Percentiles rank a stretch among this genome's conserved stretches.
These are phyloP conservation scores for Lachnellula cervina DNA, from an alignment of 2,329 filamentous ascomycete species.

Conservation along the genomic window DNA sequence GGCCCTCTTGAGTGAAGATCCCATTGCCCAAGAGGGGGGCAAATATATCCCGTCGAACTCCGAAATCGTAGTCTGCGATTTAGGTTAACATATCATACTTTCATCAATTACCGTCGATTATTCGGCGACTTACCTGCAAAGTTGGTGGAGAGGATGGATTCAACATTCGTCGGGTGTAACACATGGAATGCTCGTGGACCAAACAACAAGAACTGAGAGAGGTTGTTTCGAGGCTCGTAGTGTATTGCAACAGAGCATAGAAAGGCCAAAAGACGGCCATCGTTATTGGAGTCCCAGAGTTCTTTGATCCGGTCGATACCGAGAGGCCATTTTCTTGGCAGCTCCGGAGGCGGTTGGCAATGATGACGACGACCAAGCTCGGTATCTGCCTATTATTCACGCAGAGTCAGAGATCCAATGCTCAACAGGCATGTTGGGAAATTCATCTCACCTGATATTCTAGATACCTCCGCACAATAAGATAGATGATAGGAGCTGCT, in stretches of 20 bases:
- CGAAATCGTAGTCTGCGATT: constrained; percentile 26
- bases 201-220: constrained; percentile 28
- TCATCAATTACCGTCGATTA: background rate
- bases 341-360: constrained; percentile 31
- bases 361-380: constrained; percentile 20
- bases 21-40: constrained; percentile 33
- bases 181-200: constrained; percentile 25
- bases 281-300: constrained; percentile 25
- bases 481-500: background rate
- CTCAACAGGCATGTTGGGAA: background rate
- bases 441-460: background rate
- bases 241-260: constrained; percentile 27
- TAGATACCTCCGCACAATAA: background rate
- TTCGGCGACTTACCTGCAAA: constrained; percentile 17
- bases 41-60: constrained; percentile 21
- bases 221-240: constrained; percentile 29
- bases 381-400: constrained; percentile 7
- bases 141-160: constrained; percentile 26
- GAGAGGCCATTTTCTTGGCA: constrained; percentile 32
- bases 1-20: constrained; percentile 34
- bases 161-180: constrained; percentile 28
- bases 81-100: background rate
- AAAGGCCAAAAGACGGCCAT: constrained; percentile 24
- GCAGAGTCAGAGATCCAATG: background rate
- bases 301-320: constrained; percentile 32